Percentiles rank a stretch among this genome's conserved stretches.
Conservation (phyloP, 306 rosid genomes). For the Dicorynia guianensis region DNA sequence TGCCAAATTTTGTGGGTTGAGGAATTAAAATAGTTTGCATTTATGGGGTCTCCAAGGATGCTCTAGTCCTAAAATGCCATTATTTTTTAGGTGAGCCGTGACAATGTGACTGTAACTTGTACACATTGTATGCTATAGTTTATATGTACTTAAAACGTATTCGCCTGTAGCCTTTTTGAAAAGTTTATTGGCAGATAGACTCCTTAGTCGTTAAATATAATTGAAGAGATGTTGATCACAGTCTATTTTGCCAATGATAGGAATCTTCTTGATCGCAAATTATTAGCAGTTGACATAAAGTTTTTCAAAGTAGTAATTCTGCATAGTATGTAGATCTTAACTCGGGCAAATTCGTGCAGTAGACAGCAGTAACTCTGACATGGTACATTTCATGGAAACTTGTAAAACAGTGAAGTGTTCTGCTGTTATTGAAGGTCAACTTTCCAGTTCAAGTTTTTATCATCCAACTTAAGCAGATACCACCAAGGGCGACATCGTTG, state of each 20-base stretch:
- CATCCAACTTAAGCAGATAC: constrained; percentile 16
- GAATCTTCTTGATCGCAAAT: constrained; percentile 17
- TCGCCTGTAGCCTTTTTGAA: neutral
- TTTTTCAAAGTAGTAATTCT: neutral
- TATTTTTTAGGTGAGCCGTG: constrained; percentile 19
- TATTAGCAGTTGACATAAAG: constrained; percentile 10
- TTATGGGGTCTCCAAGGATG: neutral
- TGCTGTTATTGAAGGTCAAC: constrained; percentile 4
- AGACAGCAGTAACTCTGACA: neutral
- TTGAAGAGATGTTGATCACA: constrained; percentile 27
- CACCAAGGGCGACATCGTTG: constrained; percentile 22
- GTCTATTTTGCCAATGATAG: constrained; percentile 11
- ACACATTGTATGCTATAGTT: constrained; percentile 29
- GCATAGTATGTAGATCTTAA: neutral
- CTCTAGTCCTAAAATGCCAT: neutral
- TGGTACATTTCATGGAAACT: neutral
- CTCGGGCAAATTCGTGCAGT: constrained; percentile 5
- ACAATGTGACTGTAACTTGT: constrained; percentile 14
- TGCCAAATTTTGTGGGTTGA: too few relatives aligned
- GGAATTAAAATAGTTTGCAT: neutral
- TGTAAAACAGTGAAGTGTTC: constrained; percentile 11
- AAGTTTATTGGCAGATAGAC: neutral
- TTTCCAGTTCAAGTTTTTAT: neutral
- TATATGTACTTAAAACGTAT: neutral
- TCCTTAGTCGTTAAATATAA: neutral